A percentile compares a stretch with the other conserved stretches of the same genome.
Evolutionary conservation across 2,329 filamentous ascomycete genomes (phyloP).

Genomic region (Xylaria arbuscula): DNA sequence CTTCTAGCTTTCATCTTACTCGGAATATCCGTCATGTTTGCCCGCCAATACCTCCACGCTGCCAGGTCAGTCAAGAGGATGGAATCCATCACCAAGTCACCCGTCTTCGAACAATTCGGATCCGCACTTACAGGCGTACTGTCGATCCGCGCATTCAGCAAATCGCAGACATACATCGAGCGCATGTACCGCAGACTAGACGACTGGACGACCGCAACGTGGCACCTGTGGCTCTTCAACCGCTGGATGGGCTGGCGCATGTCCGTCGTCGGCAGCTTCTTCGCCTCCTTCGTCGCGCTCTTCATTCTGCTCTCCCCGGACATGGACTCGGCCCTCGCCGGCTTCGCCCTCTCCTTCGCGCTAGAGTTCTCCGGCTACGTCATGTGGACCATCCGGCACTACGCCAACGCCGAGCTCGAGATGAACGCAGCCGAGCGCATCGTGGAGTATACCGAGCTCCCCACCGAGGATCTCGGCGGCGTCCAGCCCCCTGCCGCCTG

Average conservation of each 20-base stretch:
- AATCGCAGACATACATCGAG: slow-evolving; percentile 72
- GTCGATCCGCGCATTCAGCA: slow-evolving; percentile 81
- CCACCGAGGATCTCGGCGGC: slow-evolving; percentile 74
- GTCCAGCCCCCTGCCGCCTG: slow-evolving; percentile 74
- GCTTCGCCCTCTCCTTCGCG: slow-evolving; percentile 80
- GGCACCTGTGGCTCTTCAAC: slow-evolving; percentile 78
- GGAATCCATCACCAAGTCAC: slow-evolving; percentile 80
- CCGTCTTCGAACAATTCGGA: slow-evolving; percentile 83
- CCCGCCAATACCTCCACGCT: slow-evolving; percentile 72
- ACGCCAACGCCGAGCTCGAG: slow-evolving; percentile 75
- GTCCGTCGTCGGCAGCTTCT: slow-evolving; percentile 74
- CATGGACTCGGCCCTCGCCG: slow-evolving; percentile 77
- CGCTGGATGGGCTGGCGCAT: slow-evolving; percentile 82
- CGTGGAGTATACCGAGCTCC: slow-evolving; percentile 76
- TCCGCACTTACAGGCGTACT: slow-evolving; percentile 77
- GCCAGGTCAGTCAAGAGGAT: slow-evolving; percentile 81
- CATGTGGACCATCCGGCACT: slow-evolving; percentile 58
- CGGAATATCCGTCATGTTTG: slow-evolving; percentile 66
- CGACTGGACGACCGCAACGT: slow-evolving; percentile 72
- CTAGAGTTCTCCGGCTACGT: slow-evolving; percentile 74
- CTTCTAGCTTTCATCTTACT: slow-evolving; percentile 70
- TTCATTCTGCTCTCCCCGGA: slow-evolving; percentile 70
- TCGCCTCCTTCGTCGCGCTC: slow-evolving; percentile 72
- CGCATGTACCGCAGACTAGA: slow-evolving; percentile 78
- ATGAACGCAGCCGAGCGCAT: slow-evolving; percentile 84